phyloP scores from a whole-genome alignment of 2,329 filamentous ascomycete species.

The Phialophora macrospora region DNA sequence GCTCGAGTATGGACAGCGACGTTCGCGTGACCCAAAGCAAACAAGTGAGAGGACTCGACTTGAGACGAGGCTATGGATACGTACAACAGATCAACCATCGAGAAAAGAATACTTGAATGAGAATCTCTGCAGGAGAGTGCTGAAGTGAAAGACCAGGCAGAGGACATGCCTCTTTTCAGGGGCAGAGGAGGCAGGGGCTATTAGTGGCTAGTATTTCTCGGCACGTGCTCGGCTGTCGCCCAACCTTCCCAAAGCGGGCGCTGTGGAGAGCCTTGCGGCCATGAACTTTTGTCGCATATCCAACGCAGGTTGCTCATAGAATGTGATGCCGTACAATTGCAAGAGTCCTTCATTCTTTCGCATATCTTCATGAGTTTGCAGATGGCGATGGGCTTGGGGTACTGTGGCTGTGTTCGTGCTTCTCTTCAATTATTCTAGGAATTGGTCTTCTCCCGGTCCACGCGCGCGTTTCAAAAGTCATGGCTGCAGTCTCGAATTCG shows the following conservation, averaged over 20 bases:
- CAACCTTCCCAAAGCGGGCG: background rate
- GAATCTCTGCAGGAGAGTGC: background rate
- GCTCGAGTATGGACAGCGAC: background rate
- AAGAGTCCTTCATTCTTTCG: background rate
- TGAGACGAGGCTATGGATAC: background rate
- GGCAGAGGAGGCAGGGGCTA: background rate
- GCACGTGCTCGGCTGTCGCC: background rate
- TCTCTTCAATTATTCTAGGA: slow-evolving; percentile 5
- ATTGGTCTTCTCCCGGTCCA: background rate
- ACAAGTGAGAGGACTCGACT: background rate
- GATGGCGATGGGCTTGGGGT: slow-evolving; percentile 4
- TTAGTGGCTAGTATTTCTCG: too few relatives aligned
- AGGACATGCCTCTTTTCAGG: background rate
- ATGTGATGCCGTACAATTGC: background rate
- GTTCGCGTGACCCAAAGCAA: background rate
- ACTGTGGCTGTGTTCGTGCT: background rate
- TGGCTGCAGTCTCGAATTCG: slow-evolving; percentile 15
- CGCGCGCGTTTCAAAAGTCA: background rate
- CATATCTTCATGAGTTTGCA: background rate
- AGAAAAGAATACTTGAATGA: background rate
- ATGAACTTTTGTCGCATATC: background rate
- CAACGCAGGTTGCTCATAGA: background rate
- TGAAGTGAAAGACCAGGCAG: background rate
- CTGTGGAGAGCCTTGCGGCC: background rate
- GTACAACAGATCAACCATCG: background rate